Base-by-base conservation (phyloP, 2,329 filamentous ascomycete species). In the Myriosclerotinia scirpicola region DNA sequence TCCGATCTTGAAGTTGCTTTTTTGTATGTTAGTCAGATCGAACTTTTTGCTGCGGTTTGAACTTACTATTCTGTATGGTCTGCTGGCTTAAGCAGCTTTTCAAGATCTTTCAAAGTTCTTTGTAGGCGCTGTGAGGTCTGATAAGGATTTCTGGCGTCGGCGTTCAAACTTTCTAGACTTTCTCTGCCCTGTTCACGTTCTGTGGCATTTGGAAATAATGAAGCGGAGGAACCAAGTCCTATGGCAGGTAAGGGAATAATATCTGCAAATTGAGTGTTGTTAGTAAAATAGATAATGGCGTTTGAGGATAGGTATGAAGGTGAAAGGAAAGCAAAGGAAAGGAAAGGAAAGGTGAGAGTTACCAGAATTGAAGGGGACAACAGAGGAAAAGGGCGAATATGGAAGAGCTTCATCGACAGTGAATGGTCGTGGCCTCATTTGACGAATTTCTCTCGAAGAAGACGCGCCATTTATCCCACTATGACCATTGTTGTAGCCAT, bases 321-420 rank as follows among this genome's bases (percentile, higher is more conserved):
- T 34, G 2, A 40, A 22, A n/a, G 46, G 36, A 38, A 56, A 52
- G 48, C 1, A 40, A 22, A n/a, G 46, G 36, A 38, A 56, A 52
- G 50, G 40, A 48, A 38, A 15, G 59, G 20, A 53, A 50, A 56
- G 52, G n/a, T 34, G 22, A 52, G 55, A 46, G 11, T 54, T 71
- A 93, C 91, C 87, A 71, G 90, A 85, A 76, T 90, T 86, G 77
- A 94, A 92, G 3, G 91, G 91, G 63, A 91, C 84, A 59, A 93
- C 89, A 4, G 90, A 92, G 59, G 89, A 91, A 76, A 94, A 89
- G 34, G 92, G 91, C 62, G 91, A 91, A 78, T 88, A 93, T n/a
- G 90, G 90, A 55, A 95, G 81, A 40, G 91, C 91, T 75, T 95
- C 90, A 66, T 89, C 85, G 15, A 95, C 84, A 4, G 84, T 85